Evolutionary conservation across 768 basidiomycete species (phyloP).

Genomic region (Suillus cothurnatus): DNA sequence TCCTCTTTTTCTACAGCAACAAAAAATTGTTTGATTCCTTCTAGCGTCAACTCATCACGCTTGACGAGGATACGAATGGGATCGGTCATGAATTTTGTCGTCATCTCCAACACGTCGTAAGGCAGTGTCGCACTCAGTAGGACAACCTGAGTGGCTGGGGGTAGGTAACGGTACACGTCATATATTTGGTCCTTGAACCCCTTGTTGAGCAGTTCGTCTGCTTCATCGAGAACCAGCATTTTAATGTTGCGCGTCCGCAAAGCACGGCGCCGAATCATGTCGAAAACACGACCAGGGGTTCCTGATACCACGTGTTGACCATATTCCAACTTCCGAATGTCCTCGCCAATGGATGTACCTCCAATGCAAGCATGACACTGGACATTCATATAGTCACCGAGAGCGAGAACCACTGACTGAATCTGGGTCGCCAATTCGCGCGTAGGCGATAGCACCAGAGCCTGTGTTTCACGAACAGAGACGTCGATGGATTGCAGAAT

Average conservation of each 20-base stretch:
- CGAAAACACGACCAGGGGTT: constrained; percentile 96
- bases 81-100: constrained; percentile 99
- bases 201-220: constrained; percentile 95
- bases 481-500: constrained; percentile 98
- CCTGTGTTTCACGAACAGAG: constrained; percentile 92
- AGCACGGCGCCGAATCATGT: constrained; percentile 96
- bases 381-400: constrained; percentile 99
- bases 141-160: constrained; percentile 96
- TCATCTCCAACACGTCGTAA: constrained; percentile 98
- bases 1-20: constrained; percentile 99
- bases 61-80: constrained; percentile 98
- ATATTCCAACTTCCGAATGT: constrained; percentile 95
- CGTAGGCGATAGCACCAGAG: constrained; percentile 95
- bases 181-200: constrained; percentile 99
- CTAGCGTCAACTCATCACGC: constrained; percentile 97
- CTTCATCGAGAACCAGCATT: constrained; percentile 94
- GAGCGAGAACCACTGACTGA: constrained; percentile 92
- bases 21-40: constrained; percentile 96
- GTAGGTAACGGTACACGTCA: constrained; percentile 97
- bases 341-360: constrained; percentile 95
- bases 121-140: constrained; percentile 95
- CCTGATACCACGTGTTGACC: constrained; percentile 98
- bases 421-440: constrained; percentile 99
- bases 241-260: constrained; percentile 97
- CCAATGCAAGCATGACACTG: constrained; percentile 99